These are phyloP conservation scores for Yarrowia yakushimensis DNA, from an alignment of 805 yeast species.

Conservation along the genomic window DNA sequence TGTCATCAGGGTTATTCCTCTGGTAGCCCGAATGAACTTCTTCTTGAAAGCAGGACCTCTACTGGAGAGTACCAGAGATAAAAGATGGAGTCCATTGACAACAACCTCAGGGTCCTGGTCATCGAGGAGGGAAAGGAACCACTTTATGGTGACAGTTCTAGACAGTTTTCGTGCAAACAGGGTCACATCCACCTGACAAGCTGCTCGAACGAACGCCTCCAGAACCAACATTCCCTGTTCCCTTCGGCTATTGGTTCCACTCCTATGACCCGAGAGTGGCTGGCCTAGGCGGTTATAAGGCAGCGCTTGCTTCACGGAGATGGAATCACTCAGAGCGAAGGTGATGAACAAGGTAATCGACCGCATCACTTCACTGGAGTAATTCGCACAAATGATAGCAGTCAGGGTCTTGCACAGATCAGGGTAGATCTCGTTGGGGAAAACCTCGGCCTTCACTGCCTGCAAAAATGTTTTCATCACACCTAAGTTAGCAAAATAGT, in stretches of 20 bases:
- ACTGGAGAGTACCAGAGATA: slow-evolving; percentile 48
- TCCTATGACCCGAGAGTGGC: not conserved
- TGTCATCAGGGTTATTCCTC: slow-evolving; percentile 51
- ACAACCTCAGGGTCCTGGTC: slow-evolving; percentile 40
- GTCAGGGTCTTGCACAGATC: slow-evolving; percentile 43
- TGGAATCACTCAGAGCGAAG: slow-evolving; percentile 44
- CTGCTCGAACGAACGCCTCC: slow-evolving; percentile 27
- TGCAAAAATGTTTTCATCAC: slow-evolving; percentile 48
- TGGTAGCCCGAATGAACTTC: slow-evolving; percentile 47
- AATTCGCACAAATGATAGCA: slow-evolving; percentile 45
- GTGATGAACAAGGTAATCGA: slow-evolving; percentile 51
- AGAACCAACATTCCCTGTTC: slow-evolving; percentile 7
- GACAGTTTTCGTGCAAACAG: slow-evolving; percentile 37
- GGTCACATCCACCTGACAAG: slow-evolving; percentile 36
- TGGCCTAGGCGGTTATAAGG: slow-evolving; percentile 36
- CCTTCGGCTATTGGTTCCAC: not conserved
- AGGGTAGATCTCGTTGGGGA: slow-evolving; percentile 41
- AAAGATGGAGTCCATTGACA: slow-evolving; percentile 42
- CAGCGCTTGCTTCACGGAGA: slow-evolving; percentile 27
- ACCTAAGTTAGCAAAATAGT: slow-evolving; percentile 16
- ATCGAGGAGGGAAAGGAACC: slow-evolving; percentile 56
- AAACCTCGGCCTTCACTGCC: slow-evolving; percentile 45
- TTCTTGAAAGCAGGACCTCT: slow-evolving; percentile 48
- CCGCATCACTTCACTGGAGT: slow-evolving; percentile 53
- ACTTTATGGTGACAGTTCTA: slow-evolving; percentile 60